Evolutionary conservation across 805 yeast genomes (phyloP).

Genomic region (Myxozyma monticola): DNA sequence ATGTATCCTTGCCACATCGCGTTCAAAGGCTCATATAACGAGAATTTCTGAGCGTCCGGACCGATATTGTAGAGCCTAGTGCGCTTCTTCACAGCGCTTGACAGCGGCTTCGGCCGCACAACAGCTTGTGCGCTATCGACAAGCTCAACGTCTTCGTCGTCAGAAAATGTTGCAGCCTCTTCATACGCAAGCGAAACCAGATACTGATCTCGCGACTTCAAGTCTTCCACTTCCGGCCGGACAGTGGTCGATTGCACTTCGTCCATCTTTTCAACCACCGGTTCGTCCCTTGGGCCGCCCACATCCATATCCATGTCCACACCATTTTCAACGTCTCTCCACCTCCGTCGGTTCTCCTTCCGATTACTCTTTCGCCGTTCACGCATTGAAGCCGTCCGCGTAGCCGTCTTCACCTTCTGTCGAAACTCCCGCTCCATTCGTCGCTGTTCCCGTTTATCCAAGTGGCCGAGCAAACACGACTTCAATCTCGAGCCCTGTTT

Average conservation of each 20-base stretch:
- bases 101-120: conserved; percentile 23
- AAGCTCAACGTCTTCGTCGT: too few species aligned
- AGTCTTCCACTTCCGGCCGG: too few species aligned
- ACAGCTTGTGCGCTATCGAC: not conserved
- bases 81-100: conserved; percentile 18
- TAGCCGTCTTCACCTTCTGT: not conserved
- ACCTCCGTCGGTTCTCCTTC: conserved; percentile 4
- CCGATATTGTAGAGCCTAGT: conserved; percentile 5
- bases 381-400: not conserved
- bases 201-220: too few species aligned
- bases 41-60: conserved; percentile 9
- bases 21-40: conserved; percentile 11
- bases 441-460: conserved; percentile 9
- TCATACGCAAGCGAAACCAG: too few species aligned
- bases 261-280: too few species aligned
- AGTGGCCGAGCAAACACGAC: too few species aligned
- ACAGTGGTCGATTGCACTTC: too few species aligned
- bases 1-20: conserved; percentile 24
- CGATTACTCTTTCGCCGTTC: not conserved
- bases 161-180: too few species aligned
- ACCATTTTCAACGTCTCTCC: too few species aligned
- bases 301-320: too few species aligned
- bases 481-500: too few species aligned
- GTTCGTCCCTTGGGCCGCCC: too few species aligned
- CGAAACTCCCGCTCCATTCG: conserved; percentile 4